Evolutionary conservation across 306 rosid species (phyloP).

Genomic region (Lupinus albus): DNA sequence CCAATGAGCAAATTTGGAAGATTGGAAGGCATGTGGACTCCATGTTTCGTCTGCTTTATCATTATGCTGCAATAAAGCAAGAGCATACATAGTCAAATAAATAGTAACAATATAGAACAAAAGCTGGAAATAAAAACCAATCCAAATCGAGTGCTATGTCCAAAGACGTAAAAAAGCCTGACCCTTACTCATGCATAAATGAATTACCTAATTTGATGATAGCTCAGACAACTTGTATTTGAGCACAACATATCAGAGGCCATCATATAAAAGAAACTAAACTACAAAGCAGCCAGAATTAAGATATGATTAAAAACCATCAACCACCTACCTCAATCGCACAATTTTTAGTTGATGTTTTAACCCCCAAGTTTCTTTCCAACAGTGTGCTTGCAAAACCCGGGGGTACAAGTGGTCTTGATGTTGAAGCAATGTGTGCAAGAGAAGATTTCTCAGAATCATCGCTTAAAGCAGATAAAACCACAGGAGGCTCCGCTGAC

Average conservation of each 20-base stretch:
- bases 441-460: conserved; percentile 63
- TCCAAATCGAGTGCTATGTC: background rate
- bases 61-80: conserved; percentile 50
- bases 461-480: conserved; percentile 50
- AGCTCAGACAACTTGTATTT: background rate
- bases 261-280: conserved; percentile 12
- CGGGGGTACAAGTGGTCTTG: conserved; percentile 96
- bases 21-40: conserved; percentile 60
- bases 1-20: conserved; percentile 93
- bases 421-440: conserved; percentile 56
- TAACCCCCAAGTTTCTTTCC: conserved; percentile 60
- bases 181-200: background rate
- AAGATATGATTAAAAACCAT: background rate
- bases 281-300: conserved; percentile 5
- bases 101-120: conserved; percentile 4
- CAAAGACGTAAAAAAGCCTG: background rate
- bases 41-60: conserved; percentile 57
- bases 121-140: conserved; percentile 25
- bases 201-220: too few relatives aligned
- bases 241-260: conserved; percentile 14
- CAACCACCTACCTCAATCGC: conserved; percentile 61
- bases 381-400: conserved; percentile 68
- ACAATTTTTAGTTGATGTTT: conserved; percentile 48
- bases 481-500: conserved; percentile 50
- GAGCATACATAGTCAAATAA: conserved; percentile 39